Base-by-base conservation (phyloP, 2,329 filamentous ascomycete species). In the Alternaria metachromatica region DNA sequence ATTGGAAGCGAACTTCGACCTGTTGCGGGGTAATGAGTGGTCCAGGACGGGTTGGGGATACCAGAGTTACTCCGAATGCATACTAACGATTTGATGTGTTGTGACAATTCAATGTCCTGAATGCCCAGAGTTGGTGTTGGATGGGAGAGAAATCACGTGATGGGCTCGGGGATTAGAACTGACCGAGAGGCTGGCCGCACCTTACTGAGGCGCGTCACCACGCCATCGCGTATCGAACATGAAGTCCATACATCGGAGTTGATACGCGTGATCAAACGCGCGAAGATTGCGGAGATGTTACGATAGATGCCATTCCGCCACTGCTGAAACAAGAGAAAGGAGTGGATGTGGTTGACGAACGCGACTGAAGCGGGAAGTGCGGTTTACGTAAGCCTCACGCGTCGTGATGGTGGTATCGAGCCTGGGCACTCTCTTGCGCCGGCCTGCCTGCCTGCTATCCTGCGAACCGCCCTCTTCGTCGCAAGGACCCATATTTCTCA, bases 111-210 rank as follows among this genome's bases (percentile, higher is more conserved):
- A 28, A 30, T 9, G 48, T 51, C 18, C 26, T 51, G 6, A 20
- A 12, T 10, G 26, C 18, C 37, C 26, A 13, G 48, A 21, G 26
- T 28, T 33, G 8, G 30, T 51, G 26, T 21, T 20, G 7, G 26
- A 11, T n/a, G 9, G 1, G 37, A 18, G n/a, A 11, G 37, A 18
- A 26, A 51, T 28, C 54, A 58, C 54, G 46, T 58, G 59, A 62
- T 51, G n/a, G 13, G 10, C 13, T 56, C 63, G 56, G 60, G 43
- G 20, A 20, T 48, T 66, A 56, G 48, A 55, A 25, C 15, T 58
- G 46, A n/a, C 60, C 60, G 63, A 63, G 44, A 18, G 41, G 26
- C 48, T 15, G 15, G 18, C 26, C 48, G 30, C 11, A 51, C n/a
- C 6, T 41, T 18, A 41, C 37, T 41, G 0, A 41, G 37, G 37